Evolutionary conservation across 78 protist genomes (phyloP), one percentile per base, ranked within the genome.

Genomic region (Salpingoeca rosetta): DNA sequence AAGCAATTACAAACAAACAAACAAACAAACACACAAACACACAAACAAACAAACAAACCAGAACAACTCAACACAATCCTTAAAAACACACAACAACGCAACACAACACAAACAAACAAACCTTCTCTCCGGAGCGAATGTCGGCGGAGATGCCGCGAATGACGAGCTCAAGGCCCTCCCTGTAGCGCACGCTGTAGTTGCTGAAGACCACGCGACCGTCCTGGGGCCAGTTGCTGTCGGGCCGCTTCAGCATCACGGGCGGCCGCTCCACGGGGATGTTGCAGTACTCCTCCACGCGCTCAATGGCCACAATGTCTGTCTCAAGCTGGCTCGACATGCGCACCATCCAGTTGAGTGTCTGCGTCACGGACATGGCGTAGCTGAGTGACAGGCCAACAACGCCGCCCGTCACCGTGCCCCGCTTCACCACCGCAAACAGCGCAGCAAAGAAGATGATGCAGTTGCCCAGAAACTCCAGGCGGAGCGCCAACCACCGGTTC

Each of bases 401-500:
- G 42, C 96, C 93, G 0, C 94, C 78, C 26, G 73, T 83, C 38
- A 92, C 75, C 12, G 25, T 31, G 36, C 25, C 42, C 36, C 90
- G 36, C 24, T 76, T 88, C 35, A 84, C 24, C 74, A 88, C 90
- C 31, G 83, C 91, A 84, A 90, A 81, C 41, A 81, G 41, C 24
- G 90, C 87, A 2, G 88, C 85, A n/a, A 84, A 39, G 38, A 86
- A 0, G 44, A 94, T 81, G 26, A 94, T 41, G 37, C 41, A 0
- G 31, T 80, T 75, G 39, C 92, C 95, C 81, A 88, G 22, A 7
- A 87, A 22, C 72, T 91, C 94, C 31, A 93, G 86, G 26, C 94
- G 91, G n/a, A 91, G 37, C 27, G 88, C 92, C 41, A 95, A 88
- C 95, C 97, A 90, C 38, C 95, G 86, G 86, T 88, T 86, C 80